Conservation (phyloP, 176 grass and related monocot genomes). For the Cocos nucifera region DNA sequence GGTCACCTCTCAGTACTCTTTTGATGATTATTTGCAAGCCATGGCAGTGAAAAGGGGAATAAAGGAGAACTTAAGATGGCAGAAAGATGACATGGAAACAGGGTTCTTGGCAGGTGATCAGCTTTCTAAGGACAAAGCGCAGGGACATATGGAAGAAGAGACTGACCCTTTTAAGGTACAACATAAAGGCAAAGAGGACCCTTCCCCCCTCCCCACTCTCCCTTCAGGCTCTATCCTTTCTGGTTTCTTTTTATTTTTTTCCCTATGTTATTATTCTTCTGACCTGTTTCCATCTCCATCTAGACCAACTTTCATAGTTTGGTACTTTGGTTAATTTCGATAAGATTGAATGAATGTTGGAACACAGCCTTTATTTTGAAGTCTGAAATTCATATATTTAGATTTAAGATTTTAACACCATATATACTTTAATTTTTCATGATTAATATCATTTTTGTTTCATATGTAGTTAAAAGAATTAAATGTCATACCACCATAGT, state of each 20-base stretch:
- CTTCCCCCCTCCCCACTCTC: background rate
- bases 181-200: background rate
- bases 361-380: too few relatives aligned
- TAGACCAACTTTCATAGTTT: too few relatives aligned
- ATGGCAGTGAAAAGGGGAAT: constrained; percentile 55
- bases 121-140: constrained; percentile 39
- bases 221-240: background rate
- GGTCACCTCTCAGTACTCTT: constrained; percentile 41
- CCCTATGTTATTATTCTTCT: constrained; percentile 27
- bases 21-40: constrained; percentile 78
- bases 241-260: background rate
- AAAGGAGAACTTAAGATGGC: constrained; percentile 50
- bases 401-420: too few relatives aligned
- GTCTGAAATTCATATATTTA: too few relatives aligned
- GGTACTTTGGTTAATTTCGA: too few relatives aligned
- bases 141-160: constrained; percentile 49
- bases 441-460: too few relatives aligned
- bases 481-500: too few relatives aligned
- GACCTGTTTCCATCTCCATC: background rate
- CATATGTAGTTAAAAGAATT: too few relatives aligned
- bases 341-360: too few relatives aligned
- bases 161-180: constrained; percentile 78
- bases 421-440: too few relatives aligned
- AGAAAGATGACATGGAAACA: constrained; percentile 37
- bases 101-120: constrained; percentile 12